A percentile compares a stretch with the other conserved stretches of the same genome.
Conservation (phyloP, 352 stramenopile genomes). For the Phytophthora uliginosa region DNA sequence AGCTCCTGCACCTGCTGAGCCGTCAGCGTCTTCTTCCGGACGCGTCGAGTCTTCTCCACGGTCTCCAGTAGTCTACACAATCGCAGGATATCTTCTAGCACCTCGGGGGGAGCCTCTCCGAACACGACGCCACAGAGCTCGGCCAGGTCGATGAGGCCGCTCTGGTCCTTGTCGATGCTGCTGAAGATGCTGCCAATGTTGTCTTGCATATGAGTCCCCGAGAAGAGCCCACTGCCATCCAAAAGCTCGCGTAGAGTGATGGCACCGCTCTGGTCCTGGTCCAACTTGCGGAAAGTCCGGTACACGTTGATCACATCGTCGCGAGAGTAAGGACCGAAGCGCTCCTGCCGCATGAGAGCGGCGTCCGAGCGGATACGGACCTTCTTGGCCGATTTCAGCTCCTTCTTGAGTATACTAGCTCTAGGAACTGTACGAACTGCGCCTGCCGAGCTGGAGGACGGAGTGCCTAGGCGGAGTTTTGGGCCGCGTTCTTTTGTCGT, state of each 20-base stretch:
- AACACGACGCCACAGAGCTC: slow-evolving; percentile 77
- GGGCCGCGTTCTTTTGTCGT: slow-evolving; percentile 16
- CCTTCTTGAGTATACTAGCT: slow-evolving; percentile 18
- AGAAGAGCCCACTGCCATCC: slow-evolving; percentile 67
- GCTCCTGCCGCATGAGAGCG: slow-evolving; percentile 66
- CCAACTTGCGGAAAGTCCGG: slow-evolving; percentile 77
- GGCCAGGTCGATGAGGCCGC: slow-evolving; percentile 76
- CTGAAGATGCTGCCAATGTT: slow-evolving; percentile 84
- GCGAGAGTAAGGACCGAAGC: slow-evolving; percentile 71
- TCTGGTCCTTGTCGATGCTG: slow-evolving; percentile 81
- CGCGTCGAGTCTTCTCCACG: slow-evolving; percentile 59
- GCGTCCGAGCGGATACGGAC: slow-evolving; percentile 70
- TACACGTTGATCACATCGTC: slow-evolving; percentile 82
- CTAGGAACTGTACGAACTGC: slow-evolving; percentile 12
- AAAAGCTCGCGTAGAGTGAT: slow-evolving; percentile 76
- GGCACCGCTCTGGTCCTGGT: slow-evolving; percentile 74
- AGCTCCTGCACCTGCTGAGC: slow-evolving; percentile 69
- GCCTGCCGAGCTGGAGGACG: slow-evolving; percentile 33
- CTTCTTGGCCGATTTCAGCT: slow-evolving; percentile 61
- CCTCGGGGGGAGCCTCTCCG: slow-evolving; percentile 43
- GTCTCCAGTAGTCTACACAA: slow-evolving; percentile 65
- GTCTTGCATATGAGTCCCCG: slow-evolving; percentile 69
- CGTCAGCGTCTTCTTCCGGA: slow-evolving; percentile 67
- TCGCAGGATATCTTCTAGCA: slow-evolving; percentile 64
- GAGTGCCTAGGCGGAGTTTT: slow-evolving; percentile 23